These are phyloP conservation scores for Amanita rimosa DNA, from an alignment of 768 basidiomycete genomes.

Conservation along the genomic window DNA sequence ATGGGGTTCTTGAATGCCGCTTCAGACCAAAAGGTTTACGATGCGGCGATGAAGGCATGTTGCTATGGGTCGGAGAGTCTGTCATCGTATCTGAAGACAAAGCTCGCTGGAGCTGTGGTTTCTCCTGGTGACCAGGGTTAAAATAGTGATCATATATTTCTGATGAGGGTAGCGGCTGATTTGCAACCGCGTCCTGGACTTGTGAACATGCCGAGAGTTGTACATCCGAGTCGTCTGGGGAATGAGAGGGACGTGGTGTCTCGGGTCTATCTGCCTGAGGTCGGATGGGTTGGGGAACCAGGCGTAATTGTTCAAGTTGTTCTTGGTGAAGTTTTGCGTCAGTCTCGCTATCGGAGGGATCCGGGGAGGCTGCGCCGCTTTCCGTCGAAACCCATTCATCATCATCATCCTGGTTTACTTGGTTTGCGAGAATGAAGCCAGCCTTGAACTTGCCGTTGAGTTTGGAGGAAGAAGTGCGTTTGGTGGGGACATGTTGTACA, in stretches of 20 bases:
- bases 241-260: neutral
- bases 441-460: conserved; percentile 25
- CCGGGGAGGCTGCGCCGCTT: conserved; percentile 64
- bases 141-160: neutral
- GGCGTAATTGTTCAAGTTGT: neutral
- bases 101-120: neutral
- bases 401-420: conserved; percentile 38
- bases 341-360: conserved; percentile 31
- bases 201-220: neutral
- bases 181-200: neutral
- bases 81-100: conserved; percentile 2
- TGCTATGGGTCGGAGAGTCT: neutral
- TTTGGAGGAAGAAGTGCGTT: conserved; percentile 15
- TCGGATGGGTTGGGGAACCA: neutral
- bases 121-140: conserved; percentile 1
- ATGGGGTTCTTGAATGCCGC: conserved; percentile 47
- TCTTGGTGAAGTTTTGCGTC: neutral
- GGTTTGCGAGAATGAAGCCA: conserved; percentile 49
- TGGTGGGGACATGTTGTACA: conserved; percentile 13
- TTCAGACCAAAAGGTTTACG: conserved; percentile 24
- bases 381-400: conserved; percentile 76
- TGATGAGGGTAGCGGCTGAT: neutral
- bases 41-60: conserved; percentile 11
- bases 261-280: neutral
- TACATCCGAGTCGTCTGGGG: neutral